Evolutionary conservation across 148 eudicot genomes (phyloP).

Genomic region (Vaccinium vitisidaea): DNA sequence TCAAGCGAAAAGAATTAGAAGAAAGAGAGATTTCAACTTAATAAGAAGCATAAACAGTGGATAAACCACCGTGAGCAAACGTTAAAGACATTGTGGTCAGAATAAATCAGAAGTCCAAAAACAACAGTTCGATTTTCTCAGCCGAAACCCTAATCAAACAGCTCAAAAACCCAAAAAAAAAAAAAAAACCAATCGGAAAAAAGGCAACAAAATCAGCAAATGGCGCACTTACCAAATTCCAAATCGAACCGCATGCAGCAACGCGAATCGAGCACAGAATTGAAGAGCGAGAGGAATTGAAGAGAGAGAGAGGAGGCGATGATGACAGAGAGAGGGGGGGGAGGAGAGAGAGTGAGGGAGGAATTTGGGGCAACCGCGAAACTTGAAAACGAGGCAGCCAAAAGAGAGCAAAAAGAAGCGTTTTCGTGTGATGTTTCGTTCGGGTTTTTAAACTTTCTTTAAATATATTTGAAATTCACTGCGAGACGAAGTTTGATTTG

Average conservation of each 20-base stretch:
- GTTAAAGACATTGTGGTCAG: background rate
- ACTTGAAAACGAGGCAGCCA: constrained; percentile 24
- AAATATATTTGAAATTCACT: constrained; percentile 13
- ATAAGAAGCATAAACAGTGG: background rate
- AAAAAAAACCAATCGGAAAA: background rate
- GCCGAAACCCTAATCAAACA: constrained; percentile 18
- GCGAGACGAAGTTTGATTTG: background rate
- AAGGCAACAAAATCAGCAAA: background rate
- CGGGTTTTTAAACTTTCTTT: background rate
- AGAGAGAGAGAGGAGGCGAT: background rate
- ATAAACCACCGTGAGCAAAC: background rate
- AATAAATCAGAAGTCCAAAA: background rate
- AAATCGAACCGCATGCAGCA: background rate
- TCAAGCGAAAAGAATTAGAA: background rate
- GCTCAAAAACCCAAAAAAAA: background rate
- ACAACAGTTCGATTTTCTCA: constrained; percentile 1
- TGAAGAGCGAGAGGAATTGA: background rate
- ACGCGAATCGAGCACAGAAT: background rate
- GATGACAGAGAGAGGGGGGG: background rate
- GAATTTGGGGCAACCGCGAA: constrained; percentile 33
- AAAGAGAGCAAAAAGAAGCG: background rate
- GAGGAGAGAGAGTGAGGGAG: background rate
- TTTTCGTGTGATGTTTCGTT: background rate
- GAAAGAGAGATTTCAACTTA: constrained; percentile 15
- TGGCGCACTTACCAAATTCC: constrained; percentile 17